These are phyloP conservation scores for Candida smagusa DNA, from an alignment of 1,139 yeast species.

Conservation along the genomic window DNA sequence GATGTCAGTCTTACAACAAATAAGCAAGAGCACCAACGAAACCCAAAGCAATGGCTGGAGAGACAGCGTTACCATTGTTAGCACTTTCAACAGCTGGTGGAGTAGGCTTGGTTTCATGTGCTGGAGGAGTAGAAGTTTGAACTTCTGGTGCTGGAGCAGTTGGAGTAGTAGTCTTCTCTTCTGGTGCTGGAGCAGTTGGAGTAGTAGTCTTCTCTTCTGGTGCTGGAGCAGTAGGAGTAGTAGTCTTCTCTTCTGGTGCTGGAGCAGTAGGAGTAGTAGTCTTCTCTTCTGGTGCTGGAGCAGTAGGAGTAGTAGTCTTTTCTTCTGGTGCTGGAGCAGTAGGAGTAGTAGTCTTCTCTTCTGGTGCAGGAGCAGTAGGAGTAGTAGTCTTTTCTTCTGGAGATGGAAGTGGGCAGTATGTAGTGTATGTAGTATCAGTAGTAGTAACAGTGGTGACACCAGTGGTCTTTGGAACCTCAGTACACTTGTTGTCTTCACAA, in stretches of 20 bases:
- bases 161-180: conserved; percentile 8
- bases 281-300: conserved; percentile 6
- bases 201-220: conserved; percentile 2
- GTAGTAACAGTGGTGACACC: conserved; percentile 22
- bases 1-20: conserved; percentile 10
- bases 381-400: conserved; percentile 10
- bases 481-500: conserved; percentile 36
- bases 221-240: background rate
- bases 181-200: conserved; percentile 8
- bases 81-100: conserved; percentile 10
- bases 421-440: background rate
- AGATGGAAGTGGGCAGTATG: conserved; percentile 1
- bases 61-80: conserved; percentile 12
- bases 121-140: conserved; percentile 7
- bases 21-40: conserved; percentile 16
- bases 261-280: conserved; percentile 3
- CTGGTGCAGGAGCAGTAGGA: conserved; percentile 9
- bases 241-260: conserved; percentile 5
- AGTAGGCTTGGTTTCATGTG: conserved; percentile 9
- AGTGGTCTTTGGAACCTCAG: conserved; percentile 34
- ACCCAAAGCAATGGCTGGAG: conserved; percentile 16
- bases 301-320: conserved; percentile 7
- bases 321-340: conserved; percentile 7
- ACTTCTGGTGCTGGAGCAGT: conserved; percentile 9
- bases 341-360: conserved; percentile 11